These are phyloP conservation scores for Punctularia strigosozonata DNA, from an alignment of 768 basidiomycete species.

Conservation along the genomic window DNA sequence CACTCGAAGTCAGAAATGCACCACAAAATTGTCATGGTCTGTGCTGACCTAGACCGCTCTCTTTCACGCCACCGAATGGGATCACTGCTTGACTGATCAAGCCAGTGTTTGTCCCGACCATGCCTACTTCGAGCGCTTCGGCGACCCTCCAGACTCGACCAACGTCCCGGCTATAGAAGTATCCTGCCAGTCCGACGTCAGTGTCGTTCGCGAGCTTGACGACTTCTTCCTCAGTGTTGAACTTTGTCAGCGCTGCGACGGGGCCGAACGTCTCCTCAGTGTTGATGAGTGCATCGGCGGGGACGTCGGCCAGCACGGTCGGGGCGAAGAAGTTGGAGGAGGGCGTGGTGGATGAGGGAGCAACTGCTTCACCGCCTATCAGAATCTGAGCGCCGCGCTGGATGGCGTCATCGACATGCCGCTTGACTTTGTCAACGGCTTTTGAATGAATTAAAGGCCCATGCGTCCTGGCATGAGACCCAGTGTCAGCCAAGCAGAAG, in stretches of 20 bases:
- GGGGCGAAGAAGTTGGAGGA: constrained; percentile 75
- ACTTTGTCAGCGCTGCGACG: constrained; percentile 75
- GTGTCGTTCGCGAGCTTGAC: constrained; percentile 74
- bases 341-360: too few species aligned
- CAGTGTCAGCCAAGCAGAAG: neutral
- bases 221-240: constrained; percentile 92
- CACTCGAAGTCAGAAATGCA: constrained; percentile 1
- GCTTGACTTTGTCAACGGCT: constrained; percentile 75
- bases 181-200: constrained; percentile 83
- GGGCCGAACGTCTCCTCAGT: constrained; percentile 95
- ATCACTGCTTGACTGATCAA: constrained; percentile 66
- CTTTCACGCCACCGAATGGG: constrained; percentile 88
- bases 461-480: constrained; percentile 51
- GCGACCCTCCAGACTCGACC: constrained; percentile 91
- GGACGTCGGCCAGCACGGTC: constrained; percentile 83
- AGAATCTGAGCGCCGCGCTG: constrained; percentile 77
- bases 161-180: constrained; percentile 84
- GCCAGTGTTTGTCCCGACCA: constrained; percentile 80
- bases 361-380: constrained; percentile 70
- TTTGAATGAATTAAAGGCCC: constrained; percentile 88
- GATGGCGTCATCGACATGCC: constrained; percentile 84
- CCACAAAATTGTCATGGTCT: neutral
- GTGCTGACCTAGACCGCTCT: constrained; percentile 61
- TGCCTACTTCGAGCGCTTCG: constrained; percentile 89
- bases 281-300: constrained; percentile 49